Conservation (phyloP, 345 rosid genomes). For the Isatis tinctoria region DNA sequence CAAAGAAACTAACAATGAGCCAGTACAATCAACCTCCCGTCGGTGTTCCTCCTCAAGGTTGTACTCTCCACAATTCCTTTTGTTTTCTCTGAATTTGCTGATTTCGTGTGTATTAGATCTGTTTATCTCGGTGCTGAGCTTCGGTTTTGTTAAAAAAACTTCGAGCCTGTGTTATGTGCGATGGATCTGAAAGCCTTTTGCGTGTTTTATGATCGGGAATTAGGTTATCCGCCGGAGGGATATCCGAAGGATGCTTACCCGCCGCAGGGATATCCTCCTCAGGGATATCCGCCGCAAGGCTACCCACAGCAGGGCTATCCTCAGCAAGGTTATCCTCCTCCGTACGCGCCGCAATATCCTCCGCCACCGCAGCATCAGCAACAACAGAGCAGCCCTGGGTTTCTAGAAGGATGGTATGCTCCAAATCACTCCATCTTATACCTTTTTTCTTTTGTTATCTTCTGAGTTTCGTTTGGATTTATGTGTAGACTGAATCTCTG, state of each 20-base stretch:
- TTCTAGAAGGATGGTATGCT: conserved; percentile 73
- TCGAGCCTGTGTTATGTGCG: background rate
- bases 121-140: background rate
- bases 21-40: conserved; percentile 90
- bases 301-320: conserved; percentile 47
- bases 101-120: conserved; percentile 9
- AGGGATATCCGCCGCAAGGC: conserved; percentile 60
- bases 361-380: conserved; percentile 61
- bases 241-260: conserved; percentile 63
- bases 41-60: conserved; percentile 93
- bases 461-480: background rate
- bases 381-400: conserved; percentile 36
- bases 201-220: background rate
- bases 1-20: conserved; percentile 32
- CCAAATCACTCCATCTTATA: background rate
- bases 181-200: conserved; percentile 14
- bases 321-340: conserved; percentile 57
- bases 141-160: background rate
- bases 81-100: background rate
- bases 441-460: background rate
- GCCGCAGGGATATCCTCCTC: conserved; percentile 53
- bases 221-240: conserved; percentile 93
- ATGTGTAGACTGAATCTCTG: background rate
- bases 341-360: conserved; percentile 72
- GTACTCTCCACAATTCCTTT: background rate